Evolutionary conservation across 2,329 filamentous ascomycete genomes (phyloP), one percentile per base, ranked within the genome.

Genomic region (Harringtonia aguacate): DNA sequence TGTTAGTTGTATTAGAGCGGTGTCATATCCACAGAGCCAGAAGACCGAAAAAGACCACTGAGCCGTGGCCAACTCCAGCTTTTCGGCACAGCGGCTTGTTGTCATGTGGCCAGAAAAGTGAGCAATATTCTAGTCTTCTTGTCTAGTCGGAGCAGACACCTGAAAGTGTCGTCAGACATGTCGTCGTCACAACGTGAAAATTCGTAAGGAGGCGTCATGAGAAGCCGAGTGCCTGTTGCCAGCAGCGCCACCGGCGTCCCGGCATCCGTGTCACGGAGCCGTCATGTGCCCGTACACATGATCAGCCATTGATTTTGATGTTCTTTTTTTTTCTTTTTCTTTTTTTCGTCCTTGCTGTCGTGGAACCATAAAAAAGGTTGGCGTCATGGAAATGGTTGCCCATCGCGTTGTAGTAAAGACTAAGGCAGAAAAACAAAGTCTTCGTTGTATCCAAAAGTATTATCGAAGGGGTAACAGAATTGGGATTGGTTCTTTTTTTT

Each of bases 181-280:
- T 39, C 38, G 44, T 48, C 46, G 44, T 48, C 44, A 41, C 43
- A 46, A 45, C 44, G 38, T 48, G 41, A 48, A 27, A 44, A 39
- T 40, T 46, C 44, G 31, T 46, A n/a, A n/a, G n/a, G 29, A 46
- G 36, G 18, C 8, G 34, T n/a, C 6, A 21, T 4, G 34, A 22
- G 13, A n/a, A 36, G 17, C 8, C 33, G 18, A 35, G 8, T 10
- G 18, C 20, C 12, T 13, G n/a, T 20, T 5, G 7, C 34, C 34
- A 22, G 17, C 18, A 27, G 24, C 7, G 24, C n/a, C 24, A 34
- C 31, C 14, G 31, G 31, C 14, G 24, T 27, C 24, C 24, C 7
- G 24, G 24, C 24, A n/a, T n/a, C n/a, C n/a, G n/a, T n/a, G n/a
- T n/a, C n/a, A n/a, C n/a, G n/a, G n/a, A n/a, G n/a, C n/a, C n/a